A percentile compares a stretch with the other conserved stretches of the same genome.
Conservation (phyloP, 2,329 filamentous ascomycete species). For the Nakataea oryzae region DNA sequence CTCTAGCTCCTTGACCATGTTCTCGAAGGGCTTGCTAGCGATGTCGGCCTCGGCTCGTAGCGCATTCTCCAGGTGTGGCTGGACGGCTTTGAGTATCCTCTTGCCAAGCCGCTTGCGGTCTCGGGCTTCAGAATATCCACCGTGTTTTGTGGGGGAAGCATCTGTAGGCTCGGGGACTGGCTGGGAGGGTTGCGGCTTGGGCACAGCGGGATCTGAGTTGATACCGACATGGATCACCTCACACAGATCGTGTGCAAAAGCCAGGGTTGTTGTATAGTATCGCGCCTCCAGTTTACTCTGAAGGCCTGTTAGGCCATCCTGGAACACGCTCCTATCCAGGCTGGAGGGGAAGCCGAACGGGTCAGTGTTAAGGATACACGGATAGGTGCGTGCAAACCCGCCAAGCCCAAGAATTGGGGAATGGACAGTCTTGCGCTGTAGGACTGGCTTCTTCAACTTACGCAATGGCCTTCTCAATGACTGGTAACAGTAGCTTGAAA, state of each 20-base stretch:
- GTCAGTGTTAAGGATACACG: background rate
- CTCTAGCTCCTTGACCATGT: constrained; percentile 64
- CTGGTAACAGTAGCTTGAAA: constrained; percentile 61
- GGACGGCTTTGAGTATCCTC: constrained; percentile 74
- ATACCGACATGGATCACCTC: constrained; percentile 43
- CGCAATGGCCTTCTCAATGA: constrained; percentile 71
- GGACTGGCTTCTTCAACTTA: constrained; percentile 41
- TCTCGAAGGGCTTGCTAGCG: constrained; percentile 57
- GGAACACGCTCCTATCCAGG: constrained; percentile 54
- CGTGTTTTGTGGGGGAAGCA: constrained; percentile 37
- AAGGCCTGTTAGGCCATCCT: constrained; percentile 36
- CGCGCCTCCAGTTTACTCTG: constrained; percentile 42
- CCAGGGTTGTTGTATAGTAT: constrained; percentile 46
- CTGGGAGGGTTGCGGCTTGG: background rate
- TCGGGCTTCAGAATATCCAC: constrained; percentile 56
- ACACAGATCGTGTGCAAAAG: constrained; percentile 47
- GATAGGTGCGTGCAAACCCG: background rate
- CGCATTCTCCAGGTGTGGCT: constrained; percentile 67
- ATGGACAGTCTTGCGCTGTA: background rate
- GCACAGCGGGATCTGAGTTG: constrained; percentile 15
- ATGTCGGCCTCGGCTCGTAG: constrained; percentile 75
- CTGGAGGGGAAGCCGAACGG: constrained; percentile 28
- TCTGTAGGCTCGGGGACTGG: constrained; percentile 21
- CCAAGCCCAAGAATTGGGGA: constrained; percentile 7
- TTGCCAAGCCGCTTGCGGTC: constrained; percentile 80